Evolutionary conservation across 2,329 filamentous ascomycete species (phyloP).

Genomic region (Emericellopsis cladophorae): DNA sequence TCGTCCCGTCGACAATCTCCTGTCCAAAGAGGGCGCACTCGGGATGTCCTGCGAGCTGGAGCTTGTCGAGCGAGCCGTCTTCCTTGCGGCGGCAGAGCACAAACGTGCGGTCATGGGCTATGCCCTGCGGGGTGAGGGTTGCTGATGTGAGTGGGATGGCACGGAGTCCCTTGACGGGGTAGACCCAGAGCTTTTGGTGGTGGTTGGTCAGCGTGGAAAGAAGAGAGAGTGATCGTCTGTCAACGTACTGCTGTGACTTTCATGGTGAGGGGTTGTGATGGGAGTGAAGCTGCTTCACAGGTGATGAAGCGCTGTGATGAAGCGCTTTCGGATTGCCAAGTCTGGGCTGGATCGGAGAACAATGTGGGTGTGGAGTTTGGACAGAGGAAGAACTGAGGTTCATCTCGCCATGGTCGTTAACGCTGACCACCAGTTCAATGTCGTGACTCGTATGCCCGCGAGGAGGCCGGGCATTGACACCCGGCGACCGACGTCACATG

Average conservation of each 20-base stretch:
- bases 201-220: background rate
- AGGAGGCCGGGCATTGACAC: too few relatives aligned
- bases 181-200: constrained; percentile 48
- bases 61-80: constrained; percentile 32
- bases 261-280: constrained; percentile 8
- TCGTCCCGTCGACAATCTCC: constrained; percentile 24
- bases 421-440: too few relatives aligned
- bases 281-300: background rate
- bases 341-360: too few relatives aligned
- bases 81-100: constrained; percentile 48
- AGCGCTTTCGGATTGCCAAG: background rate
- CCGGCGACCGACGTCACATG: too few relatives aligned
- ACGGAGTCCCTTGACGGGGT: constrained; percentile 63
- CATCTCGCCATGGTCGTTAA: too few relatives aligned
- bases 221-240: background rate
- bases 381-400: too few relatives aligned
- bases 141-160: constrained; percentile 41
- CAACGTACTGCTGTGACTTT: constrained; percentile 10
- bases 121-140: constrained; percentile 45
- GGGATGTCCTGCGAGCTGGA: constrained; percentile 46
- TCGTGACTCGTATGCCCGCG: too few relatives aligned
- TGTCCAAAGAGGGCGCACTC: constrained; percentile 54
- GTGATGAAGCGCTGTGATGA: background rate
- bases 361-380: too few relatives aligned
- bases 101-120: constrained; percentile 55